Evolutionary conservation across 495 filamentous ascomycete species (phyloP).

Genomic region (Podospora comata): DNA sequence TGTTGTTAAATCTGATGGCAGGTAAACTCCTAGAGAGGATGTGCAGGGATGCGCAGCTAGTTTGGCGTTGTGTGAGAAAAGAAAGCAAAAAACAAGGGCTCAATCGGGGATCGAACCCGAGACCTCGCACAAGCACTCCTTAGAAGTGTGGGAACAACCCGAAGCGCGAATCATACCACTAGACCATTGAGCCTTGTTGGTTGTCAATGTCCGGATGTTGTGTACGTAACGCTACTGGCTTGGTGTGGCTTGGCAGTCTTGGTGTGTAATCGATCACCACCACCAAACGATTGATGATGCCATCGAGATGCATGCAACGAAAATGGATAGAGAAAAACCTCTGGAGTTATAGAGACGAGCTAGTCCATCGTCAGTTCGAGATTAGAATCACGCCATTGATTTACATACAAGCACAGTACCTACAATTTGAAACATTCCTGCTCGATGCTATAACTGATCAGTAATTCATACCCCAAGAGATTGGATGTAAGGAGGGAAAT

Average conservation of each 20-base stretch:
- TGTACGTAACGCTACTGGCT: neutral
- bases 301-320: neutral
- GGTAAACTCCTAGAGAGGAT: too few relatives aligned
- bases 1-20: too few relatives aligned
- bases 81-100: slow-evolving; percentile 14
- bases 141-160: slow-evolving; percentile 10
- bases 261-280: neutral
- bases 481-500: too few relatives aligned
- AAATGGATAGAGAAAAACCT: too few relatives aligned
- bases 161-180: slow-evolving; percentile 27
- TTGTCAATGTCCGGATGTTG: neutral
- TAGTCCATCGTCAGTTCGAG: too few relatives aligned
- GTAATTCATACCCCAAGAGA: too few relatives aligned
- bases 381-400: too few relatives aligned
- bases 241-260: neutral
- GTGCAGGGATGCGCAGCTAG: too few relatives aligned
- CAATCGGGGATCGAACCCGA: slow-evolving; percentile 25
- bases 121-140: slow-evolving; percentile 20
- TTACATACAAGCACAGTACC: too few relatives aligned
- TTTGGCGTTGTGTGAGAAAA: neutral
- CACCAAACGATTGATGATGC: neutral
- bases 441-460: too few relatives aligned
- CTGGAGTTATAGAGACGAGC: too few relatives aligned
- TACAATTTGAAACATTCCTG: too few relatives aligned
- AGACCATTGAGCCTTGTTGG: slow-evolving; percentile 17